phyloP scores from a whole-genome alignment of 306 rosid species.

The Dalbergia cultrata region DNA sequence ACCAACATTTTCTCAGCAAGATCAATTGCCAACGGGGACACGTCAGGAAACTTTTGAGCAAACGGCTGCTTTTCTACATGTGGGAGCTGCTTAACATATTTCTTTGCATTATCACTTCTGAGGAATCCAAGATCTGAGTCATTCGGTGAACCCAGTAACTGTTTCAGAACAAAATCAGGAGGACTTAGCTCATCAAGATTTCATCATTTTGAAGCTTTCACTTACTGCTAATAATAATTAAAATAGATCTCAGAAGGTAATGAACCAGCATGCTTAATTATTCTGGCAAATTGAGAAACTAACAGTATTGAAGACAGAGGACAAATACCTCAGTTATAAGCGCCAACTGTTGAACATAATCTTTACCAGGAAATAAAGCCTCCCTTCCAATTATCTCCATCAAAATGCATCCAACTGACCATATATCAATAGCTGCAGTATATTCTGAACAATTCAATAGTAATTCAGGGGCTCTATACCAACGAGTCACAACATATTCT shows the following conservation, averaged over 20 bases:
- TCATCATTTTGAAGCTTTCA: slow-evolving; percentile 11
- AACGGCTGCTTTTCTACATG: slow-evolving; percentile 76
- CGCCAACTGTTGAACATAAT: slow-evolving; percentile 62
- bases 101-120: slow-evolving; percentile 92
- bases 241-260: slow-evolving; percentile 18
- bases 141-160: slow-evolving; percentile 91
- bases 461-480: slow-evolving; percentile 69
- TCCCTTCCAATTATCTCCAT: slow-evolving; percentile 63
- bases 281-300: slow-evolving; percentile 19
- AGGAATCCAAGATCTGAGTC: slow-evolving; percentile 93
- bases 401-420: slow-evolving; percentile 69
- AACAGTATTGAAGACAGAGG: not conserved
- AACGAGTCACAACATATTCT: slow-evolving; percentile 66
- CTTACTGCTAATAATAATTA: slow-evolving; percentile 3
- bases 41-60: slow-evolving; percentile 66
- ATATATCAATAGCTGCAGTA: slow-evolving; percentile 66
- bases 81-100: slow-evolving; percentile 92
- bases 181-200: slow-evolving; percentile 35
- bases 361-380: slow-evolving; percentile 65
- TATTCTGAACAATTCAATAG: slow-evolving; percentile 61
- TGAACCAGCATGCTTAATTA: slow-evolving; percentile 15
- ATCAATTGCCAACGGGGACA: slow-evolving; percentile 80
- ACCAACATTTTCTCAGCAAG: slow-evolving; percentile 93
- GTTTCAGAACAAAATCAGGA: slow-evolving; percentile 39
- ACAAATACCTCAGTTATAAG: slow-evolving; percentile 58